Evolutionary conservation across 208 protist species (phyloP).

Genomic region (Trypanosoma platydactyli): DNA sequence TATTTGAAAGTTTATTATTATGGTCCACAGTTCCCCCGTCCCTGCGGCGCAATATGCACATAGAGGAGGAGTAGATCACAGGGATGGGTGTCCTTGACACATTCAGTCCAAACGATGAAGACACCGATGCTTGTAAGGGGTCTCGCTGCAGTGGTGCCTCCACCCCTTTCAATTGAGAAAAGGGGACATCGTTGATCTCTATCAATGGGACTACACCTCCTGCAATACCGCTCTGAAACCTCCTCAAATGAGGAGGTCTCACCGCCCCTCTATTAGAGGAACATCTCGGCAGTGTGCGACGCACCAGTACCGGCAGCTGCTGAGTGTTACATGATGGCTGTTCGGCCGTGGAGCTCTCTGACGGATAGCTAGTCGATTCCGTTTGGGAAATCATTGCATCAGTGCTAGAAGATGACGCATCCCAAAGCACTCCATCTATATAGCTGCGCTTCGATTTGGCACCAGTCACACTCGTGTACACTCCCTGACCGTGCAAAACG

Average conservation of each 20-base stretch:
- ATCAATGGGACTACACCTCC: too few relatives aligned
- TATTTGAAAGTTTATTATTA: not conserved
- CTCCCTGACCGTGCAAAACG: constrained; percentile 70
- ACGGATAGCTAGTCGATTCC: constrained; percentile 76
- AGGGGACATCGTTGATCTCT: too few relatives aligned
- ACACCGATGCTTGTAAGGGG: not conserved
- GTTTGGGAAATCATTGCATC: constrained; percentile 64
- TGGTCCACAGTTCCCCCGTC: not conserved
- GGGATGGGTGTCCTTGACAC: not conserved
- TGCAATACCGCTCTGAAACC: too few relatives aligned
- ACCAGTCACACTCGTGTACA: constrained; percentile 52
- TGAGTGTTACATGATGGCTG: too few relatives aligned
- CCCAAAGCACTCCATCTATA: constrained; percentile 56
- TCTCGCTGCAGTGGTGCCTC: not conserved
- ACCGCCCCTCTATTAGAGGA: too few relatives aligned
- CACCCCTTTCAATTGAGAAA: too few relatives aligned
- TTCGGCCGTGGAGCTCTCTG: constrained; percentile 13
- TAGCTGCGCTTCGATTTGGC: constrained; percentile 52
- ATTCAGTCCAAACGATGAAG: not conserved
- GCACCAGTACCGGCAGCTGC: not conserved
- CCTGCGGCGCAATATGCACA: not conserved
- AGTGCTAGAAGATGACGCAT: not conserved
- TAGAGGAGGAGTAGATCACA: not conserved
- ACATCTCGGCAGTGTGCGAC: not conserved
- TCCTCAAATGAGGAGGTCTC: too few relatives aligned